Base-by-base conservation (phyloP, 1,284 basidiomycete species). In the Trichosporon sp. region DNA sequence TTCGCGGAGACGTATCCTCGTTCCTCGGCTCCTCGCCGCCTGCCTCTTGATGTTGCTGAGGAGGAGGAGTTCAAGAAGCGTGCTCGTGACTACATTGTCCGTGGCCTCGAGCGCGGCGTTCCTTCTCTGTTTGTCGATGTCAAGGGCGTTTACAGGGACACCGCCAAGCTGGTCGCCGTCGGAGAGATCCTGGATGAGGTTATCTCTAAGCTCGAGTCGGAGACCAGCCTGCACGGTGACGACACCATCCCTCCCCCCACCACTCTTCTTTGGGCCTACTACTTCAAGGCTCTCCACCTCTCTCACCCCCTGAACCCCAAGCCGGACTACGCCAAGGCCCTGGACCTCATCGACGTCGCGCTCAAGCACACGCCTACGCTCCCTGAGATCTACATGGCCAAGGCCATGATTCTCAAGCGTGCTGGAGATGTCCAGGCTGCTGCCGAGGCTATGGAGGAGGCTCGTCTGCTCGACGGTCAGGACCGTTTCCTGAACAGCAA, bases 401-500 rank as follows among this genome's bases (percentile, higher is more conserved):
- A 90, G 75, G 97, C 90, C 0, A 89, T 93, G 4, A 87, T 93
- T 27, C 85, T 97, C 63, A 99, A 99, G 80, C 89, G 95, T 4
- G 87, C 90, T 0, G 96, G 96, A 0, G 93, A 98, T 75, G 85
- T 87, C 1, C 82, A 87, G 47, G 90, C 89, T 0, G 96, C 95
- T 0, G 91, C 92, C 0, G 83, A 86, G 31, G 87, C 87, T 56
- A 88, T 96, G 84, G 91, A 96, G 75, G 90, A 92, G 31, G 95
- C 96, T 0, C 86, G 95, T 62, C 80, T 87, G 25, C 84, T 99
- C 51, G 97, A 99, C 80, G 90, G 93, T 0, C 97, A 99, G 82
- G 97, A 99, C 82, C 86, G 97, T 42, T 98, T 95, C 85, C 83
- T 99, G 76, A 99, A 99, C 83, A 92, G 92, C 62, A 99, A 99